These are phyloP conservation scores for Sugiyamaella smithiae DNA, from an alignment of 805 yeast genomes.

Conservation along the genomic window DNA sequence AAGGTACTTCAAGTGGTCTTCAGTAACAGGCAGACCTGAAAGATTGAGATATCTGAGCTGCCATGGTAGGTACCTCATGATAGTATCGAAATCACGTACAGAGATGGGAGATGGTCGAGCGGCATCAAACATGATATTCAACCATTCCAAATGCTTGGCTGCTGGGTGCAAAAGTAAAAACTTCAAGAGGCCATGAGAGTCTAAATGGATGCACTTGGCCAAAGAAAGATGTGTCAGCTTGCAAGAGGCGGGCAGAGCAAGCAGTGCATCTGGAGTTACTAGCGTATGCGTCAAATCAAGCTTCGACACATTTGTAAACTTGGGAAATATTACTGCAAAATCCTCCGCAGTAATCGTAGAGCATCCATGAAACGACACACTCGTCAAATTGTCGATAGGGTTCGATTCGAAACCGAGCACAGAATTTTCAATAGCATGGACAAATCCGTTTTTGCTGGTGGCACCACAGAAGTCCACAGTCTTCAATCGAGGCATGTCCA, in stretches of 20 bases:
- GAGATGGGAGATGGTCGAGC: slow-evolving; percentile 57
- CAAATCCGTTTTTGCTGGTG: slow-evolving; percentile 55
- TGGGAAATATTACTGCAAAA: slow-evolving; percentile 56
- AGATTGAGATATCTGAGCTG: slow-evolving; percentile 52
- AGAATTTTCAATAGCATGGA: slow-evolving; percentile 50
- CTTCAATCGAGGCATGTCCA: slow-evolving; percentile 57
- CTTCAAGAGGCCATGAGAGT: slow-evolving; percentile 67
- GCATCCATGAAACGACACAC: slow-evolving; percentile 83
- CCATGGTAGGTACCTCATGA: slow-evolving; percentile 41
- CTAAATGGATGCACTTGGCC: slow-evolving; percentile 61
- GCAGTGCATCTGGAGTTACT: slow-evolving; percentile 60
- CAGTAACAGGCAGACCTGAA: slow-evolving; percentile 61
- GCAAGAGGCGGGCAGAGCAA: slow-evolving; percentile 53
- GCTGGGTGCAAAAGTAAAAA: slow-evolving; percentile 74
- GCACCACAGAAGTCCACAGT: slow-evolving; percentile 89
- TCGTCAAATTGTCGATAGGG: slow-evolving; percentile 32
- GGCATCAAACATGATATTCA: slow-evolving; percentile 61
- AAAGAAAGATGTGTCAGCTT: slow-evolving; percentile 71
- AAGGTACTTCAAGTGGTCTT: slow-evolving; percentile 32
- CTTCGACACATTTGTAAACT: slow-evolving; percentile 54
- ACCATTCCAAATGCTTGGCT: slow-evolving; percentile 56
- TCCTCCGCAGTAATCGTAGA: slow-evolving; percentile 64
- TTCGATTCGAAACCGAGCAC: slow-evolving; percentile 19
- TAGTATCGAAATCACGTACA: slow-evolving; percentile 49
- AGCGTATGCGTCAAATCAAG: slow-evolving; percentile 81